Evolutionary conservation across 495 filamentous ascomycete species (phyloP).

Genomic region (Lophiostoma macrostomum): DNA sequence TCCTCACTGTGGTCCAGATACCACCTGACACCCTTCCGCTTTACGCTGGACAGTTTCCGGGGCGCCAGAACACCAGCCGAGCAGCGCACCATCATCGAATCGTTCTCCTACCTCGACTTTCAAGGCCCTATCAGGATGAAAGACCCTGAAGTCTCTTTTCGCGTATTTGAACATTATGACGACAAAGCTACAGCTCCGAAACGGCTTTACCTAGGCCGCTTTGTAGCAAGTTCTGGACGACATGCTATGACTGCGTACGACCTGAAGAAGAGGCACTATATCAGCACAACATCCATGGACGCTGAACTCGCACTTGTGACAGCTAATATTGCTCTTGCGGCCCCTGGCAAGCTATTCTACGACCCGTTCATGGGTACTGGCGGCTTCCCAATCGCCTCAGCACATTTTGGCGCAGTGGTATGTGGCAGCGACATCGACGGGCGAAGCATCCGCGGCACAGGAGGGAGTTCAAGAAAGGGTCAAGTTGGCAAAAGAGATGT

Average conservation of each 20-base stretch:
- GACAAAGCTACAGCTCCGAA: constrained; percentile 55
- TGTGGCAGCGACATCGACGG: constrained; percentile 92
- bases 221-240: constrained; percentile 60
- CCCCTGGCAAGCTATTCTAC: constrained; percentile 77
- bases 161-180: constrained; percentile 75
- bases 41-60: constrained; percentile 74
- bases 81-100: constrained; percentile 70
- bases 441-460: constrained; percentile 72
- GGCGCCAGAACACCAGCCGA: constrained; percentile 58
- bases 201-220: constrained; percentile 67
- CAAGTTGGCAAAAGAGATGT: constrained; percentile 50
- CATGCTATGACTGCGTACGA: constrained; percentile 72
- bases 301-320: constrained; percentile 88
- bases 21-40: constrained; percentile 65
- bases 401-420: constrained; percentile 80
- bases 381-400: constrained; percentile 79
- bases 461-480: constrained; percentile 22
- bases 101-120: constrained; percentile 75
- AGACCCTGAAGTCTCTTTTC: constrained; percentile 68
- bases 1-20: constrained; percentile 57
- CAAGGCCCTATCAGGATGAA: constrained; percentile 71
- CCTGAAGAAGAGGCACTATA: constrained; percentile 88
- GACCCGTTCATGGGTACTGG: constrained; percentile 96
- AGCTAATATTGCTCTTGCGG: constrained; percentile 82
- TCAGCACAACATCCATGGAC: constrained; percentile 96